Evolutionary conservation across 495 filamentous ascomycete species (phyloP).

Genomic region (Saxophila tyrrhenica): DNA sequence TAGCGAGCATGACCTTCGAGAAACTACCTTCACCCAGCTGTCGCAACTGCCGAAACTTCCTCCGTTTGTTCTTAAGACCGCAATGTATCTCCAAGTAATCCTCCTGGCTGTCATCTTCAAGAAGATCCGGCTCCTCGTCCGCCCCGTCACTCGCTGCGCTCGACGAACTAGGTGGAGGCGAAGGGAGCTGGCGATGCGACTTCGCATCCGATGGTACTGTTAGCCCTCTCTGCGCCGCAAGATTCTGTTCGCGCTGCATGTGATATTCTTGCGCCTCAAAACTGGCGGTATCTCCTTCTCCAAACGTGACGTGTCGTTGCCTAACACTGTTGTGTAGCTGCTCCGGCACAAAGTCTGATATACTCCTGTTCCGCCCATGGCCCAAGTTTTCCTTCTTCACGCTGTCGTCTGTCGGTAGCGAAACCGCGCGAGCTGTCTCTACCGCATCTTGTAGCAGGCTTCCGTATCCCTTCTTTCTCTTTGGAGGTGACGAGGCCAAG

Average conservation of each 20-base stretch:
- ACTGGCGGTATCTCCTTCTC: slow-evolving; percentile 31
- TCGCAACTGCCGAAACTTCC: slow-evolving; percentile 64
- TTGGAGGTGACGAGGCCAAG: slow-evolving; percentile 1
- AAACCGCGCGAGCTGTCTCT: slow-evolving; percentile 26
- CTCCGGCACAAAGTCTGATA: slow-evolving; percentile 78
- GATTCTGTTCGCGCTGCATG: slow-evolving; percentile 69
- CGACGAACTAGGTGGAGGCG: slow-evolving; percentile 35
- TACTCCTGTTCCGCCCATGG: slow-evolving; percentile 60
- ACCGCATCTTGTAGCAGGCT: slow-evolving; percentile 21
- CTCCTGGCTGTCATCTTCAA: slow-evolving; percentile 36
- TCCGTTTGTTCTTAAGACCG: slow-evolving; percentile 43
- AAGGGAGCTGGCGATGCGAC: slow-evolving; percentile 6
- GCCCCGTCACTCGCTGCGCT: slow-evolving; percentile 41
- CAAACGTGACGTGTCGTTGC: slow-evolving; percentile 56
- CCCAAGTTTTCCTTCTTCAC: slow-evolving; percentile 20
- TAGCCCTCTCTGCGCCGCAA: slow-evolving; percentile 61
- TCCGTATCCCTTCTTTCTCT: slow-evolving; percentile 17
- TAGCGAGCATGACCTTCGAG: slow-evolving; percentile 83
- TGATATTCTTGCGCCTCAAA: slow-evolving; percentile 28
- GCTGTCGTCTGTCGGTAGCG: slow-evolving; percentile 31
- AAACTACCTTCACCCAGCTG: slow-evolving; percentile 88
- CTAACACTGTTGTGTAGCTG: slow-evolving; percentile 50
- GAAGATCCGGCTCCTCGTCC: slow-evolving; percentile 30
- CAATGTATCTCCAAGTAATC: slow-evolving; percentile 55
- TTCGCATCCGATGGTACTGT: slow-evolving; percentile 34